These are phyloP conservation scores for Paxillus rubicundulus DNA, from an alignment of 768 basidiomycete species.

Conservation along the genomic window DNA sequence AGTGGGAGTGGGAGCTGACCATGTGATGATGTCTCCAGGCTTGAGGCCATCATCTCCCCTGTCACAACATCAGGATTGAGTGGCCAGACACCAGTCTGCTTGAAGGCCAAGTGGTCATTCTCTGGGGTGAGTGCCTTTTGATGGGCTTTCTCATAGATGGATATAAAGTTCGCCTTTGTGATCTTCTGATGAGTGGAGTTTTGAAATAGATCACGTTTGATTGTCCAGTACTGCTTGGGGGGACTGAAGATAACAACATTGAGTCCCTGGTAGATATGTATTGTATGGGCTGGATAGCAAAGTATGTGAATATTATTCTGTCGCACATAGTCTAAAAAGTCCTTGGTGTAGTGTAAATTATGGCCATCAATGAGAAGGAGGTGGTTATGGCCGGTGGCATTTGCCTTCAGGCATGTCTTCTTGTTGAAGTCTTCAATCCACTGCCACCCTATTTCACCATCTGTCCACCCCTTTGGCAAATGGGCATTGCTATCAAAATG, in stretches of 20 bases:
- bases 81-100: neutral
- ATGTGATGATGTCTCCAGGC: neutral
- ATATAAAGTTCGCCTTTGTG: conserved; percentile 6
- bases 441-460: conserved; percentile 24
- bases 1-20: neutral
- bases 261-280: conserved; percentile 36
- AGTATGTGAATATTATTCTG: conserved; percentile 38
- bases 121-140: neutral
- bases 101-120: neutral
- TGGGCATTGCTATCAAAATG: conserved; percentile 7
- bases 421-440: conserved; percentile 32
- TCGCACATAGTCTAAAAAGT: conserved; percentile 38
- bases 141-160: conserved; percentile 10
- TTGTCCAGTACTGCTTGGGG: conserved; percentile 29
- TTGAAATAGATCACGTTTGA: conserved; percentile 13
- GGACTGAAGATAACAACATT: conserved; percentile 37
- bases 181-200: neutral
- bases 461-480: conserved; percentile 23
- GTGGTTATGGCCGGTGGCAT: conserved; percentile 20
- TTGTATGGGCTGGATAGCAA: conserved; percentile 35
- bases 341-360: conserved; percentile 37
- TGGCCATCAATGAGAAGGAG: conserved; percentile 47
- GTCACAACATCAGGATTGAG: neutral
- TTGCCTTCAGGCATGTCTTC: conserved; percentile 33
- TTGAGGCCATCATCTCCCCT: neutral